These are phyloP conservation scores for Penicillium cinerascens DNA, from an alignment of 495 filamentous ascomycete species.

Conservation along the genomic window DNA sequence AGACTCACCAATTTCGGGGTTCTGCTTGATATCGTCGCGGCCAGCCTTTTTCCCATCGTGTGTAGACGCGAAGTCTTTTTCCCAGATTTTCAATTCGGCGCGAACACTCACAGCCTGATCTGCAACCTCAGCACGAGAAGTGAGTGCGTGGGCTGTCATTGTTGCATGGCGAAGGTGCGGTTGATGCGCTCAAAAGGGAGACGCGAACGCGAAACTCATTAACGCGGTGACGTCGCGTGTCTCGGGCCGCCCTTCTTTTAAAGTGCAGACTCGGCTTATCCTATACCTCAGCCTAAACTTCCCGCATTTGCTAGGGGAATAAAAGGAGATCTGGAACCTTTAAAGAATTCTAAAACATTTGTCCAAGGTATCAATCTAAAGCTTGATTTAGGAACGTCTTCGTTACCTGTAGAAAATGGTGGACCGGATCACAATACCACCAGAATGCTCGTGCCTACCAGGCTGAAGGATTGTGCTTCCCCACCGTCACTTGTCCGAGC, in stretches of 20 bases:
- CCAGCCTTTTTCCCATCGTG: slow-evolving; percentile 74
- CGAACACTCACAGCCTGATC: slow-evolving; percentile 48
- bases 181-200: slow-evolving; percentile 1
- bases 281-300: background rate
- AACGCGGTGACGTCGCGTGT: slow-evolving; percentile 24
- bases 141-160: slow-evolving; percentile 28
- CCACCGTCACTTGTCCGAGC: background rate
- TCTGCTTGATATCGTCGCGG: slow-evolving; percentile 82
- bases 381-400: too few relatives aligned
- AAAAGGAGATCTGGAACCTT: background rate
- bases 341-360: too few relatives aligned
- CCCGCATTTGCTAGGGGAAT: background rate
- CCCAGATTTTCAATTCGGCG: slow-evolving; percentile 81
- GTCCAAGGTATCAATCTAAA: too few relatives aligned
- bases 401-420: too few relatives aligned
- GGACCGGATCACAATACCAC: background rate
- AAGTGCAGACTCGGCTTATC: background rate
- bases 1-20: slow-evolving; percentile 70
- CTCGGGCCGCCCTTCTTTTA: background rate
- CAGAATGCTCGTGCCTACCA: background rate
- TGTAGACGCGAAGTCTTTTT: slow-evolving; percentile 65
- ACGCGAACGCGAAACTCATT: slow-evolving; percentile 15
- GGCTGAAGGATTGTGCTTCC: background rate
- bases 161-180: slow-evolving; percentile 21
- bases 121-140: slow-evolving; percentile 24